Base-by-base conservation (phyloP, 192 early-diverging fungal species). In the Backusella circina region DNA sequence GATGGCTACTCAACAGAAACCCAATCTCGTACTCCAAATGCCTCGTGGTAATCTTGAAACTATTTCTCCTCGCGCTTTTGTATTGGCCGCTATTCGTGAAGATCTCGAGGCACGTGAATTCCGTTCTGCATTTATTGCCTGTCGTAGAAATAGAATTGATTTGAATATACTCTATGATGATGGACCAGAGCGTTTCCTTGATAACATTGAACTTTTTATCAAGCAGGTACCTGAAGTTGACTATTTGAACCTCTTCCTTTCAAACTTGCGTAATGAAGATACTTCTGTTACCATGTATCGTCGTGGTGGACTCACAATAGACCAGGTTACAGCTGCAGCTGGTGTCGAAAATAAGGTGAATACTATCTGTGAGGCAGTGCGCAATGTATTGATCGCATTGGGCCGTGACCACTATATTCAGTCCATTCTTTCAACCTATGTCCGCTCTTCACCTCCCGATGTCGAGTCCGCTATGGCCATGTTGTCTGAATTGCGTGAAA, bases 31-130 rank as follows among this genome's bases (percentile, higher is more conserved):
- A 18, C 75, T 95, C n/a, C 93, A 95, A 75, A 99, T 99, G 98
- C 98, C 98, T 13, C 92, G 98, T 32, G 98, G 98, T 7, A 99
- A 99, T 72, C 83, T 98, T 67, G 98, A 99, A 77, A 98, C 97
- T 0, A 87, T 99, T 26, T 85, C 89, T 16, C 98, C 98, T 2
- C 92, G 98, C 5, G 93, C 96, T 6, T 82, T 99, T 74, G 95
- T 98, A 0, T 82, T 98, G 16, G 86, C 92, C 1, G 80, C 88
- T 3, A 90, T 95, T 8, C 86, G 93, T 3, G 84, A 87, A 23
- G 73, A 83, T 8, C 73, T 97, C 23, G 86, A 92, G 30, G 44
- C 79, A 28, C 75, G 84, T n/a, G 87, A 93, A 47, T 99, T 93
- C 82, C 82, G 86, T 30, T 86, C 86, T 2, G 98, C 97, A 0